Evolutionary conservation across 2,329 filamentous ascomycete species (phyloP), one percentile per base, ranked within the genome.

Genomic region (Neonectria coccinea): DNA sequence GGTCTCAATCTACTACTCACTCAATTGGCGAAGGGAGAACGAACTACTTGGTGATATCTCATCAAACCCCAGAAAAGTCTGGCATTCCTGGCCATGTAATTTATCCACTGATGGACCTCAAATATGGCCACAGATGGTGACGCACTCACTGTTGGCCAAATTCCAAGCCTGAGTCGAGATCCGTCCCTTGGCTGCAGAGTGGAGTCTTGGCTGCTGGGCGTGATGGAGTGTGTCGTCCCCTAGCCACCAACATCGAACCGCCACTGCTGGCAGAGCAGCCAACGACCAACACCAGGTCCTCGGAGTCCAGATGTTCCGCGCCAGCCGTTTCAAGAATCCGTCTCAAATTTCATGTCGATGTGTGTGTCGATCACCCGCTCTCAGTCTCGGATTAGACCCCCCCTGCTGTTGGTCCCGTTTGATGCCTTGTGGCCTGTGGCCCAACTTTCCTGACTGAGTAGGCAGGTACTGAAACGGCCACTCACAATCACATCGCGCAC

Each of bases 251-350:
- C 22, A 11, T 8, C 25, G n/a, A 27, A 31, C 25, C 45, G 29
- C 25, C 22, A 18, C 27, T 27, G n/a, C 16, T n/a, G 27, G n/a
- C 22, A 27, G 14, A 39, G 9, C 18, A 14, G 36, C 56, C 8
- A 31, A 9, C 25, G 20, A 45, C 39, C 25, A 25, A 25, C 25
- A 25, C 25, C 25, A 25, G 25, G 25, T 25, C 25, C 5, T 29
- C 54, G 59, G 59, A 53, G 29, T 22, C 56, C 12, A 27, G 39
- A 53, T 57, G 31, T 47, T 53, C 59, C 59, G 47, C 41, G n/a
- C 41, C 16, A 27, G 27, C 22, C 18, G 59, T 57, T 62, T 62
- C 52, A 57, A 41, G 41, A 52, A 45, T 58, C 39, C 22, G 50
- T 48, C 31, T 42, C 36, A 16, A 14, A 10, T 36, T 50, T n/a